Evolutionary conservation across 768 basidiomycete genomes (phyloP).

Genomic region (Russula sp.): DNA sequence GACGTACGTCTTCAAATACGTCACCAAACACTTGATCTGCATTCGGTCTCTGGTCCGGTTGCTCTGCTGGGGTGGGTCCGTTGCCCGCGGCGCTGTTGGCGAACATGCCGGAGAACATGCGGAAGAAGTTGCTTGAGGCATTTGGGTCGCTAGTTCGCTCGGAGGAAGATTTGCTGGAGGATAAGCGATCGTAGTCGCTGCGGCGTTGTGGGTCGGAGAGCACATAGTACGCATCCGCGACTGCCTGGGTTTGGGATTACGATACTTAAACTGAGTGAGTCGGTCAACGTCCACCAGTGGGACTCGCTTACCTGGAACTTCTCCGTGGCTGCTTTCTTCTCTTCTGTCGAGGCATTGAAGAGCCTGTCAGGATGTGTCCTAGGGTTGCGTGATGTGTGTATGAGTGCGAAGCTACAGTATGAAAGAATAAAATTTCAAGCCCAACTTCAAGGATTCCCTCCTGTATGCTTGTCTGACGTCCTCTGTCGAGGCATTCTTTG

Average conservation of each 20-base stretch:
- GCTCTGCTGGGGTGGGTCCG: conserved; percentile 30
- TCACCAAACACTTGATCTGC: conserved; percentile 82
- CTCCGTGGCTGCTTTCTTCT: conserved; percentile 75
- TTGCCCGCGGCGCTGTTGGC: conserved; percentile 34
- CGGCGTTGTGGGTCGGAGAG: conserved; percentile 75
- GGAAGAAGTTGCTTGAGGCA: conserved; percentile 73
- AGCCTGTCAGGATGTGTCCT: conserved; percentile 91
- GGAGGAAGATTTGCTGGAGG: conserved; percentile 49
- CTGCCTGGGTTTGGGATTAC: conserved; percentile 47
- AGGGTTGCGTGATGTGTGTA: conserved; percentile 26
- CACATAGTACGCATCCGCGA: conserved; percentile 94
- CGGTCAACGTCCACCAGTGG: background rate
- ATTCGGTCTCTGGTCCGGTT: conserved; percentile 53
- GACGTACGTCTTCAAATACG: conserved; percentile 83
- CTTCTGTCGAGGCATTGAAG: conserved; percentile 61
- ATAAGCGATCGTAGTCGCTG: conserved; percentile 68
- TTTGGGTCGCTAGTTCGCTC: conserved; percentile 61
- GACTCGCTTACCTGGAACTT: conserved; percentile 63
- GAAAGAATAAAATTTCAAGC: conserved; percentile 1
- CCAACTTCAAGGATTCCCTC: conserved; percentile 70
- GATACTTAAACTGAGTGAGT: background rate
- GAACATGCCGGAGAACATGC: conserved; percentile 73
- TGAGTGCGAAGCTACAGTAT: background rate
- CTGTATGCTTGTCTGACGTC: conserved; percentile 77
- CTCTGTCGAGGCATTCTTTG: conserved; percentile 58